Conservation (phyloP, 2,329 filamentous ascomycete species). For the Pseudogymnoascus destructans region DNA sequence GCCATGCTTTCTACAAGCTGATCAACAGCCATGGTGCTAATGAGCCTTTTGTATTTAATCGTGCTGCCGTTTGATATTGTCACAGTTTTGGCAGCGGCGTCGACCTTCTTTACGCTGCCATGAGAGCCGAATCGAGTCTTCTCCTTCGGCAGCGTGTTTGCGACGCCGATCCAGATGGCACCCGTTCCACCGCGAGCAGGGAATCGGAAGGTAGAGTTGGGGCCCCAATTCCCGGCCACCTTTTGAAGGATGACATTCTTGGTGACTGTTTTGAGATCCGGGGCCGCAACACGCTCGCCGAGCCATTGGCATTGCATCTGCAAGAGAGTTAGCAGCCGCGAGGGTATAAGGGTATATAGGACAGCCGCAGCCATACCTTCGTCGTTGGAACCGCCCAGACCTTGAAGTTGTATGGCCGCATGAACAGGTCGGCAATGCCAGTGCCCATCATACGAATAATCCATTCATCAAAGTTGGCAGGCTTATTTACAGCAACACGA, state of each 20-base stretch:
- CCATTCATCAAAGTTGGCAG: constrained; percentile 96
- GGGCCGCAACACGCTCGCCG: constrained; percentile 93
- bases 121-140: constrained; percentile 84
- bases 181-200: constrained; percentile 89
- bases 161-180: constrained; percentile 97
- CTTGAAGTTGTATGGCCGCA: constrained; percentile 99
- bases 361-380: constrained; percentile 46
- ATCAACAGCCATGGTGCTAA: constrained; percentile 96
- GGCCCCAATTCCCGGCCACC: constrained; percentile 93
- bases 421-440: constrained; percentile 89
- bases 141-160: constrained; percentile 79
- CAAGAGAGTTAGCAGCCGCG: background rate
- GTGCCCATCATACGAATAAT: constrained; percentile 83
- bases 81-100: constrained; percentile 74
- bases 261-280: constrained; percentile 85
- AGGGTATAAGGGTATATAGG: background rate
- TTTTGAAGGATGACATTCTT: constrained; percentile 94
- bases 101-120: constrained; percentile 72
- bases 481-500: constrained; percentile 80
- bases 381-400: constrained; percentile 98
- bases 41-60: constrained; percentile 79
- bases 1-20: constrained; percentile 75
- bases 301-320: constrained; percentile 99
- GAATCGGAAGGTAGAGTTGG: constrained; percentile 97
- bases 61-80: constrained; percentile 73